phyloP scores from a whole-genome alignment of 2,329 filamentous ascomycete genomes.

The Lecanicillium sp. region DNA sequence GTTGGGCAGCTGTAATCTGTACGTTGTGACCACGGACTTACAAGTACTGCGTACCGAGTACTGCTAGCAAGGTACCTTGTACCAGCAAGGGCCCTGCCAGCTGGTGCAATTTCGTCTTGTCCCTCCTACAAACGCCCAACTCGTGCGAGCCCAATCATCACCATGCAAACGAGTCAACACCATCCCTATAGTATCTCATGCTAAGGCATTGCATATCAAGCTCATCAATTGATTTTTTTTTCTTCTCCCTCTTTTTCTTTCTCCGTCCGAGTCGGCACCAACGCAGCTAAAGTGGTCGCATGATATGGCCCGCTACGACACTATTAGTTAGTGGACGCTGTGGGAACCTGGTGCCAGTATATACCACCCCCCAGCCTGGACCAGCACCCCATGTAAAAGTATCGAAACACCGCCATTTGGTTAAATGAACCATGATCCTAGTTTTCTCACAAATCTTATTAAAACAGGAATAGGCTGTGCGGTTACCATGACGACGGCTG shows the following conservation, averaged over 20 bases:
- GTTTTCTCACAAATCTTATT: not conserved
- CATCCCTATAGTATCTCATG: too few relatives aligned
- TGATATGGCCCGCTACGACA: conserved; percentile 1
- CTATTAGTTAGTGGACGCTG: not conserved
- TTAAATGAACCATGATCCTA: conserved; percentile 3
- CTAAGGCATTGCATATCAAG: too few relatives aligned
- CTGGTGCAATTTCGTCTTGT: too few relatives aligned
- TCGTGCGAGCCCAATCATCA: too few relatives aligned
- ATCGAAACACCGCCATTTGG: conserved; percentile 9
- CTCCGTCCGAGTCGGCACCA: not conserved
- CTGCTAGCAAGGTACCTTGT: too few relatives aligned
- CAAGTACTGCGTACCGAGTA: too few relatives aligned
- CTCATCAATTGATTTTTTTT: too few relatives aligned
- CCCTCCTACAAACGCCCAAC: too few relatives aligned
- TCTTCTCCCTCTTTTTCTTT: not conserved
- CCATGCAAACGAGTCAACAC: too few relatives aligned
- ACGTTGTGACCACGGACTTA: not conserved
- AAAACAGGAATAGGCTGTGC: not conserved
- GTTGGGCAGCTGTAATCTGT: not conserved
- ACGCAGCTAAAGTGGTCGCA: conserved; percentile 9
- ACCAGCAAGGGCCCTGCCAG: too few relatives aligned
- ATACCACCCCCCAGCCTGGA: conserved; percentile 5
- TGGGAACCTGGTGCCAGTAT: not conserved
- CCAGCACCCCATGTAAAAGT: not conserved
- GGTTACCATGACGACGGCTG: conserved; percentile 6